These are phyloP conservation scores for Polychaeton citri DNA, from an alignment of 2,329 filamentous ascomycete genomes.

Conservation along the genomic window DNA sequence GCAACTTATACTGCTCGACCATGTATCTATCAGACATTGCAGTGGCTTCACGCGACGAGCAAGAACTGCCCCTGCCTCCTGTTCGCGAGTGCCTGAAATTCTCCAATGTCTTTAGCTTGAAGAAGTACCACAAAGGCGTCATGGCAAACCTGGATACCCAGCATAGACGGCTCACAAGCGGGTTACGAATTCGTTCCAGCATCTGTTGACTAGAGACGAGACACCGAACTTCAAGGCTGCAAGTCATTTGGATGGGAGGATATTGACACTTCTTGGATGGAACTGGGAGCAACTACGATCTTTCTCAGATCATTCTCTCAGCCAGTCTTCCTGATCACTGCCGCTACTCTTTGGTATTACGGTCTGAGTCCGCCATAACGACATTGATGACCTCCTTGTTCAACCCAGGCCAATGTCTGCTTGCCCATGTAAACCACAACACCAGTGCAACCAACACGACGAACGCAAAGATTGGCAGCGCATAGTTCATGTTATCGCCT, in stretches of 20 bases:
- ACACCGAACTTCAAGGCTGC: not conserved
- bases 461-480: constrained; percentile 11
- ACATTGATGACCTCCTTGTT: constrained; percentile 10
- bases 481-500: constrained; percentile 12
- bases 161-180: not conserved
- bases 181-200: no score
- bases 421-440: constrained; percentile 8
- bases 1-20: not conserved
- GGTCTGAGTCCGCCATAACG: constrained; percentile 4
- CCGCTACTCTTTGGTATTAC: constrained; percentile 3
- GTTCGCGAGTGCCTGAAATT: not conserved
- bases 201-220: not conserved
- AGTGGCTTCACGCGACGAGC: not conserved
- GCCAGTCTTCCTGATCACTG: no score
- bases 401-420: constrained; percentile 10
- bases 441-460: constrained; percentile 10
- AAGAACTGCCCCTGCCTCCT: not conserved
- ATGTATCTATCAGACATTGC: not conserved
- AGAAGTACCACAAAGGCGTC: not conserved
- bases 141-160: not conserved
- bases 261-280: not conserved
- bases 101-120: not conserved
- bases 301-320: no score
- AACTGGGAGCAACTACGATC: not conserved
- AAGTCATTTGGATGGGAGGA: not conserved